Evolutionary conservation across 805 yeast genomes (phyloP), one percentile per base, ranked within the genome.

Genomic region (Priceomyces fermenticarens): DNA sequence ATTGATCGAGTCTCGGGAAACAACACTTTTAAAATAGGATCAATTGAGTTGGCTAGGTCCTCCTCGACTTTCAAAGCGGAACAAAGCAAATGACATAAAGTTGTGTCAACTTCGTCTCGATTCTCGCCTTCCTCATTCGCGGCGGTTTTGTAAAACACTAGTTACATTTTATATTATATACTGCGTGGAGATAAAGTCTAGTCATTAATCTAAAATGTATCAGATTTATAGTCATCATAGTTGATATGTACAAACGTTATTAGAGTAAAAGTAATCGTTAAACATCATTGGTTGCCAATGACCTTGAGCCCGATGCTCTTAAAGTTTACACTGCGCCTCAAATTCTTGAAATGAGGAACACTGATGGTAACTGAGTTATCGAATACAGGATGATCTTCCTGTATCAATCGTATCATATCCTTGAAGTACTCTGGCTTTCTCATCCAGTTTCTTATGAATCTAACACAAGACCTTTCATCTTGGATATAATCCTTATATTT

Each of bases 401-500:
- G 23, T 17, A 62, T 50, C 8, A 62, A 50, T 41, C 55, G 50
- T 10, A 52, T 49, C 31, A 65, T 44, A 4, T 45, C 51, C 23
- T 34, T 35, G 30, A 47, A 47, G 36, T 55, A 54, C 16, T 52
- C 62, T 10, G 58, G 54, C 35, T 51, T 62, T 37, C 54, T 54
- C 43, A 52, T 39, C 68, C 72, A 65, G 38, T 53, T 47, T 37
- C 54, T 57, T 26, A 58, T 53, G 37, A 62, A 65, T 37, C 60
- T 47, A 27, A 53, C 42, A 41, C 62, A 59, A 3, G 67, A 59
- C 32, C 49, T 45, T 31, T 52, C 55, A 45, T 67, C 68, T 54
- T 69, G 73, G 54, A 69, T 66, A 51, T 56, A 67, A 52, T 67
- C 53, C 52, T 61, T 65, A 54, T 67, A 80, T 32, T 70, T 53